phyloP scores from a whole-genome alignment of 495 filamentous ascomycete genomes.

The Xylaria palmicola region DNA sequence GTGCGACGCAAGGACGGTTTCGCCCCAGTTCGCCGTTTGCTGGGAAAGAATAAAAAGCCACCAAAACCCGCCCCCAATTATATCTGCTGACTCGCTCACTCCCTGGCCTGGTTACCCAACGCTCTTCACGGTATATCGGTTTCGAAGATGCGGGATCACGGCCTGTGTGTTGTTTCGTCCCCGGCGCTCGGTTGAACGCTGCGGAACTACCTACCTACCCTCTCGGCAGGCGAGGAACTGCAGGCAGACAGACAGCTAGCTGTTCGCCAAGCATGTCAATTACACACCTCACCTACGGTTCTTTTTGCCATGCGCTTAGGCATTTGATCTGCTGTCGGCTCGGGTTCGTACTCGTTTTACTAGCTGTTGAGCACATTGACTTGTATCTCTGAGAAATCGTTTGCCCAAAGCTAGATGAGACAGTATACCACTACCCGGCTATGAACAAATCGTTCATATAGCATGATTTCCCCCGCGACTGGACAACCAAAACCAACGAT shows the following conservation, averaged over 20 bases:
- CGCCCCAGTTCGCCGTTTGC: neutral
- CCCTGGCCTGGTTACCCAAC: no score
- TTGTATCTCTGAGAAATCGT: no score
- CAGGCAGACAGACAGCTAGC: no score
- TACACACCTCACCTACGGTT: neutral
- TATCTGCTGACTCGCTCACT: neutral
- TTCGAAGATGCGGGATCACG: neutral
- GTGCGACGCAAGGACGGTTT: neutral
- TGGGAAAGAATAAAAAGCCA: neutral
- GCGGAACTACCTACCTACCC: neutral
- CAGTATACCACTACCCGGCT: neutral
- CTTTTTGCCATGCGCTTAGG: no score
- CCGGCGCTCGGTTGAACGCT: neutral
- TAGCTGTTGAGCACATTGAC: no score
- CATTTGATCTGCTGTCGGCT: neutral
- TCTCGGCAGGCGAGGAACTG: no score
- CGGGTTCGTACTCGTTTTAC: neutral
- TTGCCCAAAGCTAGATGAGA: no score
- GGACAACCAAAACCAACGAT: neutral
- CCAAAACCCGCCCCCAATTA: neutral
- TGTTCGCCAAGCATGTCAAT: neutral
- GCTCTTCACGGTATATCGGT: neutral
- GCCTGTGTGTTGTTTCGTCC: neutral
- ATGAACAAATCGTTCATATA: no score
- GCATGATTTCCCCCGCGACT: no score